These are phyloP conservation scores for Astrocystis sublimbata DNA, from an alignment of 495 filamentous ascomycete species.

Conservation along the genomic window DNA sequence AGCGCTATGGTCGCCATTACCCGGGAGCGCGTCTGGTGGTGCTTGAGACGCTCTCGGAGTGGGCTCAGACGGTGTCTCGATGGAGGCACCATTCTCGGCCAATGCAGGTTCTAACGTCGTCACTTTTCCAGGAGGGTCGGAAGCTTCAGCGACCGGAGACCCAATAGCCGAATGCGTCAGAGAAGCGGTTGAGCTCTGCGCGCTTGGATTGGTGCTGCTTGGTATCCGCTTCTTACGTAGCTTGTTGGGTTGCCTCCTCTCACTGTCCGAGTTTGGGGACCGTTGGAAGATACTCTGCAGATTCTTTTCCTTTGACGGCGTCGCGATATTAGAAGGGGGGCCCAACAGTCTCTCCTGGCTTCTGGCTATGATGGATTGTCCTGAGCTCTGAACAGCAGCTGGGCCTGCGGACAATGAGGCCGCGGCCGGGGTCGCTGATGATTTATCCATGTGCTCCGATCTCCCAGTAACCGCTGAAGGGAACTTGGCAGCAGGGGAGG, in stretches of 20 bases:
- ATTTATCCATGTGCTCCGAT: constrained; percentile 17
- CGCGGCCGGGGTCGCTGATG: constrained; percentile 28
- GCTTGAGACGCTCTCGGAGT: constrained; percentile 36
- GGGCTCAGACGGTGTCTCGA: constrained; percentile 36
- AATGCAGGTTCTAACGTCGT: constrained; percentile 28
- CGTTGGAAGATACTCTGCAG: constrained; percentile 67
- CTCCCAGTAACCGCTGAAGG: constrained; percentile 30
- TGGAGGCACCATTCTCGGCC: constrained; percentile 25
- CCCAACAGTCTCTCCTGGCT: constrained; percentile 52
- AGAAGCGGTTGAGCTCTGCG: constrained; percentile 81
- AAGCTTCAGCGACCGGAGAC: constrained; percentile 38
- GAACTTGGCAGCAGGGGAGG: constrained; percentile 33
- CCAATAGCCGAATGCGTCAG: constrained; percentile 51
- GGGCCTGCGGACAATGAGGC: constrained; percentile 23
- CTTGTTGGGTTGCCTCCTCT: constrained; percentile 75
- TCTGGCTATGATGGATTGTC: constrained; percentile 34
- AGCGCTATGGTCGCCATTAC: constrained; percentile 42
- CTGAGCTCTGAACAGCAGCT: constrained; percentile 3
- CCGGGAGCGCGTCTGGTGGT: constrained; percentile 34
- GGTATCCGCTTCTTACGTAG: constrained; percentile 79
- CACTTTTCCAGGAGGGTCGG: constrained; percentile 42
- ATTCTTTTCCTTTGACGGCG: constrained; percentile 70
- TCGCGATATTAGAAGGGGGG: constrained; percentile 49
- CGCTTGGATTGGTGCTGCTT: constrained; percentile 73
- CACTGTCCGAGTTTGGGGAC: constrained; percentile 64